Evolutionary conservation across 768 basidiomycete species (phyloP), one percentile per base, ranked within the genome.

Genomic region (Russula dissimulans): DNA sequence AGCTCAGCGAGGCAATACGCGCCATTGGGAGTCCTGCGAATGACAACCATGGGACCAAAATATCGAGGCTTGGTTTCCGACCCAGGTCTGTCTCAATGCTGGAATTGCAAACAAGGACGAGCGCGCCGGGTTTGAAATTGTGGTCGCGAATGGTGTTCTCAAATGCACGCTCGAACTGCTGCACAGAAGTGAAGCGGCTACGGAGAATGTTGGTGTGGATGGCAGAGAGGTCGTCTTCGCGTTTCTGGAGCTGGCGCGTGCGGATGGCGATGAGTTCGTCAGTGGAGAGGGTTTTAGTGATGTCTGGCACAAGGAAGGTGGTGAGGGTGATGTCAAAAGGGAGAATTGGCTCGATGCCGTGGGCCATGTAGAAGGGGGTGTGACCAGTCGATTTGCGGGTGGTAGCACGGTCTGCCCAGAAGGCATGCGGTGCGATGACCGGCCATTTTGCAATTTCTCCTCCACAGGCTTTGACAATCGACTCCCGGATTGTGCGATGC

Each of bases 401-500:
- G 0, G 75, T 76, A 0, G 77, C 66, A 0, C 70, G 57, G 5
- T 79, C 74, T 0, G 77, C 68, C 75, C 75, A 77, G 17, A 78
- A 69, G 0, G 72, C 63, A 1, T 63, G 65, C 6, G 67, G 60
- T 0, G 60, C 66, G 0, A 70, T 54, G 0, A 22, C 11, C 0
- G 67, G 65, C 77, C 78, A 79, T 43, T 71, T 69, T 0, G 63
- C 48, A 29, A 67, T 50, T 26, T 75, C 69, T 1, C 73, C 71
- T 3, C 69, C 67, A 7, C 67, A 65, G 0, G 73, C 70, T 46
- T 39, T 44, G 43, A 58, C 39, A 11, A 36, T 42, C 0, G 70
- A 70, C 58, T 75, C 72, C 11, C 75, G 22, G 22, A 26, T 26
- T 2, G 22, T 26, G 22, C 22, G 22, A 26, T 26, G 22, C 22